Percentiles rank a stretch among this genome's conserved stretches.
phyloP scores from a whole-genome alignment of 2,329 filamentous ascomycete genomes.

The Colletotrichum sidae region DNA sequence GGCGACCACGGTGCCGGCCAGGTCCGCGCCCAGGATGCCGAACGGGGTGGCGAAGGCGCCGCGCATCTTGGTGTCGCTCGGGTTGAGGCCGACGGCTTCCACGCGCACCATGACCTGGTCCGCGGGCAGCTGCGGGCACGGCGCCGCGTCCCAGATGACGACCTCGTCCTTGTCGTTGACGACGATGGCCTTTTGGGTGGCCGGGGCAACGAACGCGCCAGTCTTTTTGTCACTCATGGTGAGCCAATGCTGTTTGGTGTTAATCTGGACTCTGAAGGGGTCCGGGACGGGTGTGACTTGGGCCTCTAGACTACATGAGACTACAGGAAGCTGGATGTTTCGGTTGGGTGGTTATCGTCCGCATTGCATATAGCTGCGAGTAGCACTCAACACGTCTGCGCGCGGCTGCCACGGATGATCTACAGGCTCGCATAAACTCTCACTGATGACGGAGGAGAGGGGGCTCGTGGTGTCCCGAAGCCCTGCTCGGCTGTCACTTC shows the following conservation, averaged over 20 bases:
- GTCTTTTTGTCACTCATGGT: neutral
- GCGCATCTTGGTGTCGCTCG: slow-evolving; percentile 44
- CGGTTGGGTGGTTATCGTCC: no score
- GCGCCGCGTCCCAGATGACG: slow-evolving; percentile 4
- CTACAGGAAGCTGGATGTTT: no score
- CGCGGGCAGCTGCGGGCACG: slow-evolving; percentile 1
- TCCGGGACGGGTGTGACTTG: no score
- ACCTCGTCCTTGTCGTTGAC: slow-evolving; percentile 8
- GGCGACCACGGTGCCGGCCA: slow-evolving; percentile 39
- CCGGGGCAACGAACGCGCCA: neutral
- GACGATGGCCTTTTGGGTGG: slow-evolving; percentile 2
- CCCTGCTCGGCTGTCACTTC: no score
- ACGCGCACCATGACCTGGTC: neutral
- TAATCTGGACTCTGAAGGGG: no score
- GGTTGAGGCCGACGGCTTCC: slow-evolving; percentile 44
- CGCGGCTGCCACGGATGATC: no score
- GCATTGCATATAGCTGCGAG: no score
- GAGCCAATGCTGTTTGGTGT: neutral
- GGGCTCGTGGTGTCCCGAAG: no score
- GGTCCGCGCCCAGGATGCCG: slow-evolving; percentile 43
- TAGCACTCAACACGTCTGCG: no score
- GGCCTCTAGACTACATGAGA: no score
- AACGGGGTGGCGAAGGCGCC: neutral
- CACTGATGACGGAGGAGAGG: no score
- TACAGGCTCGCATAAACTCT: no score